Base-by-base conservation (phyloP, 768 basidiomycete species). In the Leccinum imitatum region DNA sequence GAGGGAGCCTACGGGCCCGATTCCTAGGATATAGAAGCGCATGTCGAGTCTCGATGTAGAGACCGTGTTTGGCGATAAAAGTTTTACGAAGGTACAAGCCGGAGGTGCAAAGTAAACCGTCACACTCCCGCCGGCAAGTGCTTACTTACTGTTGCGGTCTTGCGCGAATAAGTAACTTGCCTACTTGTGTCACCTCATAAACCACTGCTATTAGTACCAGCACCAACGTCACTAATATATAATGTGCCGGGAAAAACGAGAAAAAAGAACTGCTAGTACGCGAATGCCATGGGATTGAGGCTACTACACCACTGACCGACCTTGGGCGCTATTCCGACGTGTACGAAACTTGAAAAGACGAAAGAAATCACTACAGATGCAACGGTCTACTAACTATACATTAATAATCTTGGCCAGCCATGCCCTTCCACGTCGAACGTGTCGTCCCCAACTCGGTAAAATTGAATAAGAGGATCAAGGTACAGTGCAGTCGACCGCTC, bases 1-100 rank as follows among this genome's bases (percentile, higher is more conserved):
- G 59, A 98, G 84, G 30, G 85, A 84, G 57, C 95, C 95, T 62
- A 96, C 83, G 48, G 93, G 82, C 53, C 93, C 93, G 46, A 93
- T 73, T 65, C 94, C 93, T 63, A 91, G 80, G 63, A 91, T 69
- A 31, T 31, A 25, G 25, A 25, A 27, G 62, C 82, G 87, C 89
- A 92, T 66, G 52, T 27, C 15, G 30, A 50, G 25, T 41, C 23
- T 31, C 46, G n/a, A 58, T 14, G 46, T 46, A 13, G 14, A 4
- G n/a, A 44, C n/a, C 17, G 39, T 17, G 39, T 39, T 53, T 63
- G 23, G 27, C 10, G 10, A n/a, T 10, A 39, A 52, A 27, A 58
- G 30, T 63, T 44, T 19, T n/a, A 44, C 5, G 44, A 25, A 6
- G 51, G 31, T 35, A 17, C 19, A 50, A 59, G 9, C 15, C 21